A percentile compares a stretch with the other conserved stretches of the same genome.
Conservation (phyloP, 23 red algal genomes). For the Gracilaria gracilis region DNA sequence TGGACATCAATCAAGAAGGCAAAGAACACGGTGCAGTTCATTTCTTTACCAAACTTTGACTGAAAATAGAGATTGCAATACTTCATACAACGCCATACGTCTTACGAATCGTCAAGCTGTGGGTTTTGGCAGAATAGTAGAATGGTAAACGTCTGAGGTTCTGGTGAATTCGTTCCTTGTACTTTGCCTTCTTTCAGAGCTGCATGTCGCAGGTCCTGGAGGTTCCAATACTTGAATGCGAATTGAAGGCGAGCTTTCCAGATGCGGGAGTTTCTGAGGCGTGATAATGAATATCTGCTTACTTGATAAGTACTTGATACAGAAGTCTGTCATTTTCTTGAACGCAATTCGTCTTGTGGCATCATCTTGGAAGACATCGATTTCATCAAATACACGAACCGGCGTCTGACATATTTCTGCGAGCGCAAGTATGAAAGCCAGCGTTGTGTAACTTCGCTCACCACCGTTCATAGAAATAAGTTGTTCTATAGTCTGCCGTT, state of each 20-base stretch:
- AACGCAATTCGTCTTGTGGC: constrained; percentile 81
- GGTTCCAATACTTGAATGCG: constrained; percentile 48
- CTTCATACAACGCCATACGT: background rate
- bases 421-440: constrained; percentile 89
- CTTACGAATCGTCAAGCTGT: background rate
- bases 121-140: background rate
- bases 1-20: constrained; percentile 68
- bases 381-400: constrained; percentile 94
- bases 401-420: constrained; percentile 89
- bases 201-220: constrained; percentile 19
- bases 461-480: constrained; percentile 84
- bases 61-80: constrained; percentile 10
- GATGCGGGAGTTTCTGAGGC: constrained; percentile 70
- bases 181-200: constrained; percentile 36
- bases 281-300: constrained; percentile 96
- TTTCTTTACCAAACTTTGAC: constrained; percentile 23
- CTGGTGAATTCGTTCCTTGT: constrained; percentile 9
- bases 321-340: constrained; percentile 82
- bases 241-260: constrained; percentile 29
- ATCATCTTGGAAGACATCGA: constrained; percentile 98
- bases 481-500: constrained; percentile 68
- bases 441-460: constrained; percentile 88
- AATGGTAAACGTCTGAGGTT: background rate
- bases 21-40: constrained; percentile 69
- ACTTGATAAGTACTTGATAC: constrained; percentile 49